Percentiles rank a stretch among this genome's conserved stretches.
phyloP scores from a whole-genome alignment of 345 rosid species.

The Dimocarpus longan region DNA sequence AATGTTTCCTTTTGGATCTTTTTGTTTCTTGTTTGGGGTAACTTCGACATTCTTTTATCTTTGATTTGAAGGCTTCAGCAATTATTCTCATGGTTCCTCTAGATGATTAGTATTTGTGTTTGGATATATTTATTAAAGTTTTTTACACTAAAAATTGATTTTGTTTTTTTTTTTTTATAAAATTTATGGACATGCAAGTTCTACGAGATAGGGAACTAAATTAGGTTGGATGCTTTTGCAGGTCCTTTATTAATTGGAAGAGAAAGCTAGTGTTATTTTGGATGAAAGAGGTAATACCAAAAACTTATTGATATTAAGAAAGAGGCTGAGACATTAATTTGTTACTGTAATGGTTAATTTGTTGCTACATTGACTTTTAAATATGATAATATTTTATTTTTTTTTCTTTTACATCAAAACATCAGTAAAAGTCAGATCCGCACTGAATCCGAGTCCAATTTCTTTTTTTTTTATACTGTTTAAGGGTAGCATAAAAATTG shows the following conservation, averaged over 20 bases:
- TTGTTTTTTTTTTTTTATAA: background rate
- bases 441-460: too few species aligned
- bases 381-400: too few species aligned
- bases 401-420: too few species aligned
- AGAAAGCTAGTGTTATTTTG: constrained; percentile 80
- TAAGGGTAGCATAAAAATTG: too few species aligned
- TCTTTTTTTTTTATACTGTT: too few species aligned
- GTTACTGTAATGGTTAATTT: background rate
- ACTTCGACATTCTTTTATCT: background rate
- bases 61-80: background rate
- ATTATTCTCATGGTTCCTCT: background rate
- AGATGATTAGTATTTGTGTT: background rate
- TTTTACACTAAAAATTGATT: background rate
- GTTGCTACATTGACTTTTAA: background rate
- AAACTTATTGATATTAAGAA: background rate
- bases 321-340: background rate
- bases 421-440: too few species aligned
- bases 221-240: constrained; percentile 32
- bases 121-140: background rate
- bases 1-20: background rate
- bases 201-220: background rate
- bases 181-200: background rate
- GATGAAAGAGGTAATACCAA: constrained; percentile 82
- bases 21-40: background rate
- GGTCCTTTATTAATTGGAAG: constrained; percentile 90